Base-by-base conservation (phyloP, 192 early-diverging fungal genomes). In the Coemansia sp. region DNA sequence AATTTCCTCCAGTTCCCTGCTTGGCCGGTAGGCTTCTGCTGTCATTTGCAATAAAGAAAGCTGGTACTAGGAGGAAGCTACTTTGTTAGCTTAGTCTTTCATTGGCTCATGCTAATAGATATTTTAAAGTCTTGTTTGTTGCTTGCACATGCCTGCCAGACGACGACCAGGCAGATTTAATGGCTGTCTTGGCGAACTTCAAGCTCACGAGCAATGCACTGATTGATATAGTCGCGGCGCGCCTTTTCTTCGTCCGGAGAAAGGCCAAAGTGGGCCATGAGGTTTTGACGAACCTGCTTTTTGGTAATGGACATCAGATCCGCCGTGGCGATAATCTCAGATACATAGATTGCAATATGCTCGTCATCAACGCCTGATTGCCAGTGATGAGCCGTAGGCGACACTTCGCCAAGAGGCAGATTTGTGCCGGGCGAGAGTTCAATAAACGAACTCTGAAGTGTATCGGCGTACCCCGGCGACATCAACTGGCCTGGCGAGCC, bases 301-400 rank as follows among this genome's bases (percentile, higher is more conserved):
- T 99, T 97, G 36, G 97, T 99, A 42, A 99, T 88, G n/a, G 87
- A 90, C 95, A 96, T 97, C 50, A 99, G 68, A 58, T 99, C 88
- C 8, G 91, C 91, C 0, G 88, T 89, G 11, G 85, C 68, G 18
- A 99, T 81, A 26, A 96, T 90, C 57, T 87, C 86, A 51, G 80
- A 79, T 31, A 91, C 85, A 56, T 86, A 80, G 26, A 56, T 53
- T 3, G 84, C 63, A 36, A 91, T 70, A 53, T 90, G 82, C 25
- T 86, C 85, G 52, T 93, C 85, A 1, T 84, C 68, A 19, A 85
- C 86, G 4, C 70, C 69, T 30, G 75, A 78, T 8, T 59, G 75
- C 75, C 75, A 78, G 23, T 61, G 60, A 38, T 56, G 56, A 21
- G 17, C 5, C 37, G 34, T 45, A 22, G 18, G 27, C 37, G 34